phyloP scores from a whole-genome alignment of 345 rosid species.

The Moricandia arvensis region DNA sequence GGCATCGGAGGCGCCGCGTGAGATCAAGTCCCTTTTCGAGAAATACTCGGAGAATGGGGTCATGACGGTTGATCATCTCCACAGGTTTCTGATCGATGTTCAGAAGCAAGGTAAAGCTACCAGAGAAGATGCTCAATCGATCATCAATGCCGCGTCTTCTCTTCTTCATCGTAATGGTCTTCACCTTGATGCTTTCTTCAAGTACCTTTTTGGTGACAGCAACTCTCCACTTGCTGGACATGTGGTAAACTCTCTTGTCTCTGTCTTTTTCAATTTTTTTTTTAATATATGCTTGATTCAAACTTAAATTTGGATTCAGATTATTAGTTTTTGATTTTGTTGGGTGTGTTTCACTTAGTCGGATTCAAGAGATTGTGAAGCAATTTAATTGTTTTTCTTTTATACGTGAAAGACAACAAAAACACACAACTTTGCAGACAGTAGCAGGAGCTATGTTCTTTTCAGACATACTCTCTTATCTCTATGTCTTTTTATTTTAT shows the following conservation, averaged over 20 bases:
- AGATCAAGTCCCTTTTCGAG: constrained; percentile 46
- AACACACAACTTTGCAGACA: too few species aligned
- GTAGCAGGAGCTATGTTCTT: not conserved
- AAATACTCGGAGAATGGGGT: constrained; percentile 57
- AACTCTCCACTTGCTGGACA: constrained; percentile 54
- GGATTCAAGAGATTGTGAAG: too few species aligned
- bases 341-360: too few species aligned
- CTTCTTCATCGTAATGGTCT: constrained; percentile 54
- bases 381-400: too few species aligned
- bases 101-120: constrained; percentile 54
- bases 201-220: constrained; percentile 52
- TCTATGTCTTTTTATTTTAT: too few species aligned
- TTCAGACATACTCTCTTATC: too few species aligned
- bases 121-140: constrained; percentile 51
- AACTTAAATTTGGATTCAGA: not conserved
- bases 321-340: too few species aligned
- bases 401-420: too few species aligned
- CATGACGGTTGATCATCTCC: constrained; percentile 53
- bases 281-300: not conserved
- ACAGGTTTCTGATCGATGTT: constrained; percentile 52
- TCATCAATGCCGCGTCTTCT: constrained; percentile 38
- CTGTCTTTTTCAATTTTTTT: not conserved
- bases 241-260: constrained; percentile 29
- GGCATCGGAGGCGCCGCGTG: constrained; percentile 55
- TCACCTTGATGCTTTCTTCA: constrained; percentile 58